A percentile compares a stretch with the other conserved stretches of the same genome.
Evolutionary conservation across 176 grass and related monocot species (phyloP).

Genomic region (Rhipidocladum racemiflorum): DNA sequence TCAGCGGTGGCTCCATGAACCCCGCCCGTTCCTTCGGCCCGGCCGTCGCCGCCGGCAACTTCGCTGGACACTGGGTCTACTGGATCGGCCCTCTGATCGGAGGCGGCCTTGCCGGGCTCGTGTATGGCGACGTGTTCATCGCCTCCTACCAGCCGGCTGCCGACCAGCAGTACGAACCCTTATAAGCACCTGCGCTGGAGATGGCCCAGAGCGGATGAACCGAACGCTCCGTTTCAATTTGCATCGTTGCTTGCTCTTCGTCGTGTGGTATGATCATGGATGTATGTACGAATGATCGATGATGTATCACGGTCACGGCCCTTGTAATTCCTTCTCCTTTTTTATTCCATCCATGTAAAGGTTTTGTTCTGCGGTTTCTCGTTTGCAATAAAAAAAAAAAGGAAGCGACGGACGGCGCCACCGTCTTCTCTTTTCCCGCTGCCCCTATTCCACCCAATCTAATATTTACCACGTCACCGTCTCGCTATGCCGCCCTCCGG

Average conservation of each 20-base stretch:
- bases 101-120: constrained; percentile 49
- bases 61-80: constrained; percentile 52
- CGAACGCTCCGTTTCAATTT: neutral
- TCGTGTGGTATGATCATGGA: neutral
- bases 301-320: neutral
- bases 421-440: too few species aligned
- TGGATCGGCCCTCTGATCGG: constrained; percentile 53
- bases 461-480: too few species aligned
- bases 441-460: too few species aligned
- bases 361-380: neutral
- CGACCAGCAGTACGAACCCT: constrained; percentile 48
- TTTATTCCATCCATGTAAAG: constrained; percentile 21
- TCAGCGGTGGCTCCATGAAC: constrained; percentile 46
- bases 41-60: constrained; percentile 47
- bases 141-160: constrained; percentile 20
- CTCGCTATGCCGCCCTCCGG: too few species aligned
- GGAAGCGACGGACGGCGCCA: too few species aligned
- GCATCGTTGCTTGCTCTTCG: constrained; percentile 21
- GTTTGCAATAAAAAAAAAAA: neutral
- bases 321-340: constrained; percentile 7
- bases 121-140: constrained; percentile 52
- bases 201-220: constrained; percentile 15
- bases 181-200: neutral
- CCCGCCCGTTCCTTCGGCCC: constrained; percentile 54
- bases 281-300: constrained; percentile 16